Percentiles rank a stretch among this genome's conserved stretches.
phyloP scores from a whole-genome alignment of 805 yeast genomes.

The Sungouiozyma intestinalis region DNA sequence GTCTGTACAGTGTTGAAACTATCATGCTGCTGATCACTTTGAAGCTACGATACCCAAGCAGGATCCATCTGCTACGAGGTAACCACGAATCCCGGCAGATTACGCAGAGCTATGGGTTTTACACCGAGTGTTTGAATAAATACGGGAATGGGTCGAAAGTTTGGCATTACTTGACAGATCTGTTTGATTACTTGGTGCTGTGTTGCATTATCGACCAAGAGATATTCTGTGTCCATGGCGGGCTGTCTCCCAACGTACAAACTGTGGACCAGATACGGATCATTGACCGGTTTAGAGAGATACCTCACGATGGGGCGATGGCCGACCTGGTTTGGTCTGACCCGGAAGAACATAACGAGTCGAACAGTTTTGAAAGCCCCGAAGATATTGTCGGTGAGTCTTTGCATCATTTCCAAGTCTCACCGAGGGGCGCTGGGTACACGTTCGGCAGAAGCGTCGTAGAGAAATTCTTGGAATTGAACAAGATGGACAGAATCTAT shows the following conservation, averaged over 20 bases:
- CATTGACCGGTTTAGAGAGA: constrained; percentile 84
- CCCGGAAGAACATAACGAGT: constrained; percentile 72
- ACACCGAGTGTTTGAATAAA: constrained; percentile 85
- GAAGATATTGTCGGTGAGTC: constrained; percentile 17
- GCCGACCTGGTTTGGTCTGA: constrained; percentile 98
- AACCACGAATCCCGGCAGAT: constrained; percentile 96
- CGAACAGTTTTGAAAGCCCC: constrained; percentile 8
- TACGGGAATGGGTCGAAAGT: constrained; percentile 66
- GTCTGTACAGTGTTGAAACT: constrained; percentile 88
- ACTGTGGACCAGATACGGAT: constrained; percentile 85
- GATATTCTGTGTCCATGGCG: constrained; percentile 94
- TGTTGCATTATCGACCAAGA: constrained; percentile 85
- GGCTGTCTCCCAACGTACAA: constrained; percentile 89
- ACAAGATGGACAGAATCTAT: constrained; percentile 68
- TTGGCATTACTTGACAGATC: constrained; percentile 84
- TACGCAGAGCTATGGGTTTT: constrained; percentile 94
- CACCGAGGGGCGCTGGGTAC: constrained; percentile 97
- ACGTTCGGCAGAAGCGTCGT: constrained; percentile 90
- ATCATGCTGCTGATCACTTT: constrained; percentile 72
- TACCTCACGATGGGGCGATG: constrained; percentile 99
- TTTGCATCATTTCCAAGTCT: constrained; percentile 60
- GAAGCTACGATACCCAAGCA: constrained; percentile 76
- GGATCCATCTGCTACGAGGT: constrained; percentile 80
- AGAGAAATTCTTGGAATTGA: constrained; percentile 69
- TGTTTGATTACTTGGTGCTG: constrained; percentile 82